These are phyloP conservation scores for Entomortierella lignicola DNA, from an alignment of 192 early-diverging fungal species.

Conservation along the genomic window DNA sequence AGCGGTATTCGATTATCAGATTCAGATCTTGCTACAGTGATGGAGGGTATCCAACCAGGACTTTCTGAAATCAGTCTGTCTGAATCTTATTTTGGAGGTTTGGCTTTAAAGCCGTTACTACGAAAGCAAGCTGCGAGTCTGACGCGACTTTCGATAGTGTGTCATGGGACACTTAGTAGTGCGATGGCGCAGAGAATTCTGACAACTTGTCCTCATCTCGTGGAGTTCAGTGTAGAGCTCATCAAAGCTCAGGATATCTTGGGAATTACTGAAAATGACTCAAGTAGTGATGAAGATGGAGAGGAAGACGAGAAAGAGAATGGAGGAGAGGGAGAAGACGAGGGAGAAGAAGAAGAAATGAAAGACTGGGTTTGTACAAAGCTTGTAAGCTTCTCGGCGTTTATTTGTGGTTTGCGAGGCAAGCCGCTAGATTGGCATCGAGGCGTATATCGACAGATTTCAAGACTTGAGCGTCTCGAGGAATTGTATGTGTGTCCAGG, in stretches of 20 bases:
- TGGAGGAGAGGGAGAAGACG: not conserved
- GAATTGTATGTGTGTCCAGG: not conserved
- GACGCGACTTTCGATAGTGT: not conserved
- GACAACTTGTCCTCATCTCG: not conserved
- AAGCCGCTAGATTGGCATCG: not conserved
- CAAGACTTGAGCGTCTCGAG: not conserved
- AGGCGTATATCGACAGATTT: not conserved
- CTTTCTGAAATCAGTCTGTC: not conserved
- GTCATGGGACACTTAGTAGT: not conserved
- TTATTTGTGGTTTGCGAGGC: not conserved
- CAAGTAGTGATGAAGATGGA: not conserved
- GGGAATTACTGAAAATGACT: not conserved
- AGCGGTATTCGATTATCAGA: not conserved
- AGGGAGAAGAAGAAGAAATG: not conserved
- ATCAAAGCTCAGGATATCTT: not conserved
- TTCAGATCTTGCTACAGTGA: not conserved
- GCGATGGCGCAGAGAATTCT: not conserved
- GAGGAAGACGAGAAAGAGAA: not conserved
- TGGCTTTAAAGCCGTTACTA: not conserved
- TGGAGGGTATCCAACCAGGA: not conserved
- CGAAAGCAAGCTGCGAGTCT: not conserved
- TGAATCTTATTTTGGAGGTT: not conserved
- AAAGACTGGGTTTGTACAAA: not conserved
- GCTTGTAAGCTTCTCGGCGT: not conserved
- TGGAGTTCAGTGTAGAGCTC: not conserved